Base-by-base conservation (phyloP, 23 red algal genomes). In the Gracilaria caudata region DNA sequence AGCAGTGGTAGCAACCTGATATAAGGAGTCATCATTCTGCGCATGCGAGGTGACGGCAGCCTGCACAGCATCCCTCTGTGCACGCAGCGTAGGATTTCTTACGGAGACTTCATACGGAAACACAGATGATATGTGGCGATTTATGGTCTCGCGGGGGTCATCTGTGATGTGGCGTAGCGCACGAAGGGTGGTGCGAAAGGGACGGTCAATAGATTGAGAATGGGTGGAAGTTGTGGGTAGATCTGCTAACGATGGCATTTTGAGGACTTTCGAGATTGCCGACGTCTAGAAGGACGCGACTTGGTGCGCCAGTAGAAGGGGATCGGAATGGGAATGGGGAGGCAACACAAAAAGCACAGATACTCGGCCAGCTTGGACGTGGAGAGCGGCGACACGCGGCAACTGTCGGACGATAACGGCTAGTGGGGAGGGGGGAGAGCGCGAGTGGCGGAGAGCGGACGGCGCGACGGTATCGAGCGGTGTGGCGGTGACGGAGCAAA, bases 281-380 rank as follows among this genome's bases (percentile, higher is more conserved):
- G 79, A 57, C 60, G 53, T 0, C 80, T 61, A 2, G 17, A 33
- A 14, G 3, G 64, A 24, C 65, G 65, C 13, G 29, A 65, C 60
- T 68, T 41, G 26, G 83, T 77, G 68, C 68, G 65, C 83, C 83
- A 87, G 68, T 72, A 76, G 32, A 87, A 77, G 16, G 83, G 83
- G 47, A 87, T 77, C 19, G 83, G 83, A 23, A 85, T 23, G 19
- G 78, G 78, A 63, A 84, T 68, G 68, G 83, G 83, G 9, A 87
- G 68, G 70, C 83, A 87, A 23, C 83, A 87, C 65, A 87, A 19
- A n/a, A 87, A 33, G 58, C 83, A 87, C 47, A 20, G 40, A 58
- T 87, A 57, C 55, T 61, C 58, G 0, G 53, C 79, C 79, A 65
- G 53, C 60, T 25, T 83, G 74, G 65, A 38, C 37, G 57, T 25